Conservation (phyloP, 164 flowering plant species). For the Echeveria elegans region DNA sequence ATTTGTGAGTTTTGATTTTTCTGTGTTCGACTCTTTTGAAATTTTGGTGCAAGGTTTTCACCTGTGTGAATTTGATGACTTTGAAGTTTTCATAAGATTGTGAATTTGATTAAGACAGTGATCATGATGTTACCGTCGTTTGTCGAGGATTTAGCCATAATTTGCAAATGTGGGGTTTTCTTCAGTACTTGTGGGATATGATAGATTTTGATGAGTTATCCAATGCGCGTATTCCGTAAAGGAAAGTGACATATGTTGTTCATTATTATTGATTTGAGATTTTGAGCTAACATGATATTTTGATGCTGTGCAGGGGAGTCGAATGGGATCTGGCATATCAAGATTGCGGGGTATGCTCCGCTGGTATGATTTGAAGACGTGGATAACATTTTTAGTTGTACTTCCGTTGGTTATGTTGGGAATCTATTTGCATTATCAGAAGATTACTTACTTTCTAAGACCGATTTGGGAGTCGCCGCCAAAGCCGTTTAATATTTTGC, state of each 20-base stretch:
- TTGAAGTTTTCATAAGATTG: too few relatives aligned
- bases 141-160: too few relatives aligned
- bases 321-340: slow-evolving; percentile 17
- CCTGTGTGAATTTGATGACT: too few relatives aligned
- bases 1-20: too few relatives aligned
- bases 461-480: slow-evolving; percentile 26
- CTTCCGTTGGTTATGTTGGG: slow-evolving; percentile 45
- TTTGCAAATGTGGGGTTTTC: too few relatives aligned
- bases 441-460: slow-evolving; percentile 68
- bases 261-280: too few relatives aligned
- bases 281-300: background rate
- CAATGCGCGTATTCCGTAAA: background rate
- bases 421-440: slow-evolving; percentile 69
- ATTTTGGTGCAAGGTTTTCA: too few relatives aligned
- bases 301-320: background rate
- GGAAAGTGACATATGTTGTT: background rate
- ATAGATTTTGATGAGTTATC: background rate
- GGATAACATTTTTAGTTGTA: slow-evolving; percentile 36
- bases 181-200: too few relatives aligned
- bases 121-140: too few relatives aligned
- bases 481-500: slow-evolving; percentile 54
- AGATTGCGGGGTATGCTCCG: slow-evolving; percentile 55
- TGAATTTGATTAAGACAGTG: too few relatives aligned
- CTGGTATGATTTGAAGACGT: slow-evolving; percentile 53
- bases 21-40: too few relatives aligned